Evolutionary conservation across 768 basidiomycete genomes (phyloP).

Genomic region (Postia placenta): DNA sequence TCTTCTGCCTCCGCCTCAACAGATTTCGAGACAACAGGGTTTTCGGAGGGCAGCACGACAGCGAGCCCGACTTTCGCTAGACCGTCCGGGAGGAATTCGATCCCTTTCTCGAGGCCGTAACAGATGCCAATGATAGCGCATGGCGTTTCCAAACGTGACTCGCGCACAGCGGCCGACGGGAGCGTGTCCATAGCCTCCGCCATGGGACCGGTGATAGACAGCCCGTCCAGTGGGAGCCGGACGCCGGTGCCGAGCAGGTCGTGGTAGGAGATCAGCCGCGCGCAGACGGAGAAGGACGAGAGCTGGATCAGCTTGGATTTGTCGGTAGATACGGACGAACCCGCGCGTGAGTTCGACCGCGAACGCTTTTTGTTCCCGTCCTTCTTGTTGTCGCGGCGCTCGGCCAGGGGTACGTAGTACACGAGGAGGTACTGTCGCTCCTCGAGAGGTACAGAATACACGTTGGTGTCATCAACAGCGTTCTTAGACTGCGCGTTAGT

Average conservation of each 20-base stretch:
- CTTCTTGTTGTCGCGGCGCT: conserved; percentile 18
- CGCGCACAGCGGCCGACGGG: conserved; percentile 30
- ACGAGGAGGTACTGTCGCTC: conserved; percentile 71
- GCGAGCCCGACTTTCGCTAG: conserved; percentile 72
- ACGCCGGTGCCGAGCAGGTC: conserved; percentile 72
- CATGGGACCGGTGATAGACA: conserved; percentile 59
- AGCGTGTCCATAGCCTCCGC: conserved; percentile 31
- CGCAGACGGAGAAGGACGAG: conserved; percentile 64
- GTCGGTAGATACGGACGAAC: conserved; percentile 22
- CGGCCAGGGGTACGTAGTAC: conserved; percentile 62
- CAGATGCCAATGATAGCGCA: conserved; percentile 49
- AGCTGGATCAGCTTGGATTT: conserved; percentile 47
- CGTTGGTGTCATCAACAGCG: conserved; percentile 12
- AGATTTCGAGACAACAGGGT: conserved; percentile 5
- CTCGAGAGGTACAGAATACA: conserved; percentile 35
- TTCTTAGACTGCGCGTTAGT: conserved; percentile 40
- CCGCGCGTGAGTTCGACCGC: conserved; percentile 20
- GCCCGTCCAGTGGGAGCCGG: conserved; percentile 64
- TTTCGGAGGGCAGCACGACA: conserved; percentile 13
- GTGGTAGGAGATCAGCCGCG: conserved; percentile 64
- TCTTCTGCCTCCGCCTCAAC: conserved; percentile 36
- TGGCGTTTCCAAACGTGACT: conserved; percentile 21
- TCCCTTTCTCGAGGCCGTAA: conserved; percentile 53
- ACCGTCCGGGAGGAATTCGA: conserved; percentile 79
- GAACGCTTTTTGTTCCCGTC: conserved; percentile 39